A percentile compares a stretch with the other conserved stretches of the same genome.
phyloP scores from a whole-genome alignment of 257 asterid species.

The Jasminum sambac region DNA sequence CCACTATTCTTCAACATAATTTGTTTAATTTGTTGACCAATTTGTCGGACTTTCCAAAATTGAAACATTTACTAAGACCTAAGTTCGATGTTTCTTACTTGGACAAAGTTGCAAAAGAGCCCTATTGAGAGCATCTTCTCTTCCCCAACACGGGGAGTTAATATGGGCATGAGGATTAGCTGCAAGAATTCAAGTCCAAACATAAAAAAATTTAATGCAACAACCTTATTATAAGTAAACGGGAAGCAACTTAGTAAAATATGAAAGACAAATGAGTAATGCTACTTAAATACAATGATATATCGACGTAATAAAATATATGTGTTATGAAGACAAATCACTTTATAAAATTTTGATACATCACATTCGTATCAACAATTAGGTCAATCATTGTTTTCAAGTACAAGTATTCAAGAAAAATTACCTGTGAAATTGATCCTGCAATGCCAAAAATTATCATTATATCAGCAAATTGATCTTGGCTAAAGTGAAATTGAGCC shows the following conservation, averaged over 20 bases:
- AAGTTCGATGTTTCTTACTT: constrained; percentile 38
- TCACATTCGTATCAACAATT: too few relatives aligned
- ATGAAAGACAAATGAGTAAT: too few relatives aligned
- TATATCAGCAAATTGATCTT: constrained; percentile 87
- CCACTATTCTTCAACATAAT: too few relatives aligned
- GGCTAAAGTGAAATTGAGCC: constrained; percentile 85
- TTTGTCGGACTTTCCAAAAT: too few relatives aligned
- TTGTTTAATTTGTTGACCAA: too few relatives aligned
- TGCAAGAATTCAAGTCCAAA: constrained; percentile 33
- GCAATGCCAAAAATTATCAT: constrained; percentile 78
- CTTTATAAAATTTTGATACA: too few relatives aligned
- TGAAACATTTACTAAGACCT: too few relatives aligned
- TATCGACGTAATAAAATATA: too few relatives aligned
- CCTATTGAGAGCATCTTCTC: constrained; percentile 77
- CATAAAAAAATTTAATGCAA: neutral
- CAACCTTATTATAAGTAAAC: neutral
- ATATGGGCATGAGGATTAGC: constrained; percentile 77
- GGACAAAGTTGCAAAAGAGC: constrained; percentile 57
- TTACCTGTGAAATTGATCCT: constrained; percentile 81
- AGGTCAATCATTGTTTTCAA: neutral
- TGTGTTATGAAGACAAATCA: too few relatives aligned
- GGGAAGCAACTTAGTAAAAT: neutral
- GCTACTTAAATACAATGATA: too few relatives aligned
- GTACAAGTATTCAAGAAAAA: neutral
- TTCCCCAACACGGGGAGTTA: constrained; percentile 77